Conservation (phyloP, 2,329 filamentous ascomycete genomes). For the Sphaceloma murrayae region DNA sequence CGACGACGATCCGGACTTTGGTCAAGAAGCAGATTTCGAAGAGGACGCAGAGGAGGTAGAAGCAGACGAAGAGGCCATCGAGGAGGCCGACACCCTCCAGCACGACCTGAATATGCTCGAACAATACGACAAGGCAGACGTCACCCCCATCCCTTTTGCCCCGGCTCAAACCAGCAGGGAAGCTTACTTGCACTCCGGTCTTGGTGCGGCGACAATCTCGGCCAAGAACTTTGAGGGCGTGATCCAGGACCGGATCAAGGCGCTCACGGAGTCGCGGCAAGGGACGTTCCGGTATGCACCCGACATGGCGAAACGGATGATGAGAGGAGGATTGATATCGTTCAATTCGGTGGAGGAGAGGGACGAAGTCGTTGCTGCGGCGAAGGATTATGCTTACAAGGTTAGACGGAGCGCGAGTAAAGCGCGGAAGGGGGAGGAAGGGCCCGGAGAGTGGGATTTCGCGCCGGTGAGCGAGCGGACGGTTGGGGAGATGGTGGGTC, state of each 20-base stretch:
- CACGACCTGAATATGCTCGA: conserved; percentile 19
- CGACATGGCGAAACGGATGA: conserved; percentile 21
- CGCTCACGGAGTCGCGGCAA: conserved; percentile 20
- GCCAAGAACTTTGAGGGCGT: conserved; percentile 23
- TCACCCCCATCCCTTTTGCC: conserved; percentile 18
- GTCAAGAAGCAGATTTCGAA: no score
- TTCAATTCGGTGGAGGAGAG: conserved; percentile 21
- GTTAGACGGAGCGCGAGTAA: conserved; percentile 7
- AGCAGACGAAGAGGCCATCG: conserved; percentile 13
- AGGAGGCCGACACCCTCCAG: conserved; percentile 14
- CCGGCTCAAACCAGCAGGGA: conserved; percentile 16
- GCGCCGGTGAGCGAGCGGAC: conserved; percentile 17
- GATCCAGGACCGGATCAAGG: conserved; percentile 23
- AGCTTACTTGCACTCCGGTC: conserved; percentile 20
- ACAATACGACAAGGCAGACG: conserved; percentile 19
- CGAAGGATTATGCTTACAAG: conserved; percentile 17
- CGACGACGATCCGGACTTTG: no score
- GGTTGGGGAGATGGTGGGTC: no score
- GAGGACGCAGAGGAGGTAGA: no score
- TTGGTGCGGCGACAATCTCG: conserved; percentile 23
- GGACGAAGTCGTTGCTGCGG: conserved; percentile 17
- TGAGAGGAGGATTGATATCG: conserved; percentile 20
- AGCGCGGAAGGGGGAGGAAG: conserved; percentile 14
- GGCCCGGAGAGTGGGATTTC: conserved; percentile 15
- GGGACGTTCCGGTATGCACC: conserved; percentile 19